Base-by-base conservation (phyloP, 2,329 filamentous ascomycete species). In the Diaporthe aspalathi region DNA sequence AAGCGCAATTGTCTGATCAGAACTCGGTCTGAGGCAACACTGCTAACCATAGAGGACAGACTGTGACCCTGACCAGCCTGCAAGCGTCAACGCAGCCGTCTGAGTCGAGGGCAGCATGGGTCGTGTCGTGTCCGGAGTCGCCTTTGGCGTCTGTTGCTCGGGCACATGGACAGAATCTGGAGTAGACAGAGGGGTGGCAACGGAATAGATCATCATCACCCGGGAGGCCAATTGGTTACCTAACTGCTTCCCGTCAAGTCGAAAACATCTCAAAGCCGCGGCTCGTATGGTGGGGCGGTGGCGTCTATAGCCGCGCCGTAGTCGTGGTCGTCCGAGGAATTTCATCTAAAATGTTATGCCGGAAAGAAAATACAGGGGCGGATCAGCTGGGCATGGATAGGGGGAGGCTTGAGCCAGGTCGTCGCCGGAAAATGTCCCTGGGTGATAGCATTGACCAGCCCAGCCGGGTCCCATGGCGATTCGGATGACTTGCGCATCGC, bases 51-150 rank as follows among this genome's bases (percentile, higher is more conserved):
- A 17, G 24, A 20, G 54, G 17, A 38, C 43, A 77, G 75, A 72
- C 54, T 74, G 71, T 38, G 75, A 77, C 12, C 72, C 72, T 22
- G 68, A 73, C 27, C 38, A 77, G 22, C 72, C 68, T 11, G 74
- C 76, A 12, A 74, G 71, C 11, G 75, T 74, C 22, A 72, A 60
- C 1, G 72, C 63, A 16, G 65, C 65, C 32, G 69, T 69, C 22
- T 71, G 47, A 68, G 35, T 8, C 60, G 47, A 43, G 45, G 54
- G 17, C 24, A 50, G 12, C 27, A 60, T 29, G 5, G 47, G 35
- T 32, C 14, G n/a, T 29, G n/a, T 49, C 66, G 38, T 20, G 29
- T 35, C 9, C 53, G 3, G 3, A 22, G n/a, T 27, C 32, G 12
- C n/a, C 24, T 54, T 27, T 22, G 50, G 22, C 45, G 4, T 27